Evolutionary conservation across 306 rosid genomes (phyloP).

Genomic region (Vicia villosa): DNA sequence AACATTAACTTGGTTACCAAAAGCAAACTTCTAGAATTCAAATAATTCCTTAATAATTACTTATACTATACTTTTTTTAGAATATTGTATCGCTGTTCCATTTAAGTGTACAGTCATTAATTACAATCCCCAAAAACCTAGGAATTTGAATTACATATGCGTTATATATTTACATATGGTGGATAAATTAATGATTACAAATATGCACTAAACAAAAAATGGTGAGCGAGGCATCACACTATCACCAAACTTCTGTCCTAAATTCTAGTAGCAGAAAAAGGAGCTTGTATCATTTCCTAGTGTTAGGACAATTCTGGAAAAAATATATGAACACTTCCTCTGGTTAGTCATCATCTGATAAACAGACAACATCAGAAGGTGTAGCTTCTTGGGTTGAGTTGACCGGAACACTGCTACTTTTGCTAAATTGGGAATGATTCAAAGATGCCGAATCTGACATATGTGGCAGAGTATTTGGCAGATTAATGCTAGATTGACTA

Average conservation of each 20-base stretch:
- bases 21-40: no score
- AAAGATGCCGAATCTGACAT: constrained; percentile 28
- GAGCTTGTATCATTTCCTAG: constrained; percentile 10
- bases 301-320: constrained; percentile 26
- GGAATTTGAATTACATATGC: constrained; percentile 17
- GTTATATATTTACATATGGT: constrained; percentile 14
- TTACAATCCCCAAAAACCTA: background rate
- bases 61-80: no score
- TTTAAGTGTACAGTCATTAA: background rate
- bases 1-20: no score
- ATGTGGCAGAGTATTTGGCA: constrained; percentile 25
- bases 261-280: constrained; percentile 19
- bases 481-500: constrained; percentile 40
- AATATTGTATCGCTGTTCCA: background rate
- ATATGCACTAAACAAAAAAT: background rate
- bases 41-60: no score
- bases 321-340: background rate
- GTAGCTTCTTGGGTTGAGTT: constrained; percentile 38
- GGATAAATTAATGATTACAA: constrained; percentile 11
- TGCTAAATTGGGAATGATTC: constrained; percentile 33
- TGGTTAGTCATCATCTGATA: constrained; percentile 83
- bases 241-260: constrained; percentile 27
- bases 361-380: constrained; percentile 57
- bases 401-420: constrained; percentile 23
- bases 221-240: constrained; percentile 3